Evolutionary conservation across 495 filamentous ascomycete species (phyloP), one percentile per base, ranked within the genome.

Genomic region (Xylaria grammica): DNA sequence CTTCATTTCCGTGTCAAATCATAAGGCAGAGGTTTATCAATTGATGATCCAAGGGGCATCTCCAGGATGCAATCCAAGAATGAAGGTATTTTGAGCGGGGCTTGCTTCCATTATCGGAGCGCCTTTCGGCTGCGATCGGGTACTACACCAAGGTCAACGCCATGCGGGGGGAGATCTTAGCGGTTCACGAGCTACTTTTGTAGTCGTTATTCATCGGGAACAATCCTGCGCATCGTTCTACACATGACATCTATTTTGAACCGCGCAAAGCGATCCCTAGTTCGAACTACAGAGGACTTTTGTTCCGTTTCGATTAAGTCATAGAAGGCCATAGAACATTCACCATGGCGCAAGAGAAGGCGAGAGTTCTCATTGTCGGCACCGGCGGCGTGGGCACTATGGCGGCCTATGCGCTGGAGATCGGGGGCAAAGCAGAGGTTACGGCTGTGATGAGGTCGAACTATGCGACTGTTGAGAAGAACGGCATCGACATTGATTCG

Each of bases 331-430:
- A 11, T 24, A n/a, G 2, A 27, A n/a, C n/a, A 26, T 22, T 34
- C 8, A 34, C n/a, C 15, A 53, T 36, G 50, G 29, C 19, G 30
- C 29, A 53, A 13, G 50, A 36, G 13, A 73, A 69, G 52, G 50
- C 58, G 4, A 73, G 72, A 24, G 71, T 80, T 13, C 69, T 78
- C n/a, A 50, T 80, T n/a, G 59, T 80, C 15, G 77, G 77, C 34
- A 72, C 67, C 13, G 77, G 77, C 11, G 77, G 75, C 11, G 71
- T 80, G 6, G 77, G 77, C 6, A 75, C 76, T 11, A 78, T 78
- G 64, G 76, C 72, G 24, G 76, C 75, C n/a, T 77, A 71, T n/a
- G 66, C 67, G 8, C 71, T 80, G 2, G 75, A 77, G 48, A 66
- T 63, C 24, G 70, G 69, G 22, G 68, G 71, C 17, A 58, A 59